Evolutionary conservation across 1,139 yeast genomes (phyloP).

Genomic region (Zygotorulaspora mrakii): DNA sequence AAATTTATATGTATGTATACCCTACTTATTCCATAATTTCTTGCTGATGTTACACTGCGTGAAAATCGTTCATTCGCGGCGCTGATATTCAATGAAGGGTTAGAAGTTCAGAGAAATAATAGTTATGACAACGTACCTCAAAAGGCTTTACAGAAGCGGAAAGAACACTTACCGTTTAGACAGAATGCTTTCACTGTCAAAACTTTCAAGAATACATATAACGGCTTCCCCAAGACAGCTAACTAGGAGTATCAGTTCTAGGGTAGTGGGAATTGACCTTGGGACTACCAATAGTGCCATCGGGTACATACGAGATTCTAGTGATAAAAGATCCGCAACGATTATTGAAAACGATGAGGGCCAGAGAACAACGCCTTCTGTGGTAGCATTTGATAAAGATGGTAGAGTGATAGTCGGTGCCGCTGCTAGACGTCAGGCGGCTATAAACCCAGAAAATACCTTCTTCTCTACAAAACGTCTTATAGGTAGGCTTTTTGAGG

Average conservation of each 20-base stretch:
- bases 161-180: too few species aligned
- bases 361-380: constrained; percentile 66
- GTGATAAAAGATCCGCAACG: constrained; percentile 46
- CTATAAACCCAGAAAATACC: constrained; percentile 62
- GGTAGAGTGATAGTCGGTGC: constrained; percentile 53
- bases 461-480: constrained; percentile 72
- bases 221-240: neutral
- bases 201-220: neutral
- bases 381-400: constrained; percentile 54
- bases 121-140: too few species aligned
- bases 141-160: too few species aligned
- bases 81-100: too few species aligned
- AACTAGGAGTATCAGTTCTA: constrained; percentile 19
- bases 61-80: too few species aligned
- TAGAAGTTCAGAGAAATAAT: too few species aligned
- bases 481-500: constrained; percentile 63
- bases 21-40: neutral
- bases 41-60: too few species aligned
- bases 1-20: neutral
- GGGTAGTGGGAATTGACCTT: constrained; percentile 69
- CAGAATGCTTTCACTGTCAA: neutral
- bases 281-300: constrained; percentile 85
- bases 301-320: constrained; percentile 42
- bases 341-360: constrained; percentile 70
- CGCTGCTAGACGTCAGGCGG: constrained; percentile 65